These are phyloP conservation scores for Mycena galopus DNA, from an alignment of 768 basidiomycete species.

Conservation along the genomic window DNA sequence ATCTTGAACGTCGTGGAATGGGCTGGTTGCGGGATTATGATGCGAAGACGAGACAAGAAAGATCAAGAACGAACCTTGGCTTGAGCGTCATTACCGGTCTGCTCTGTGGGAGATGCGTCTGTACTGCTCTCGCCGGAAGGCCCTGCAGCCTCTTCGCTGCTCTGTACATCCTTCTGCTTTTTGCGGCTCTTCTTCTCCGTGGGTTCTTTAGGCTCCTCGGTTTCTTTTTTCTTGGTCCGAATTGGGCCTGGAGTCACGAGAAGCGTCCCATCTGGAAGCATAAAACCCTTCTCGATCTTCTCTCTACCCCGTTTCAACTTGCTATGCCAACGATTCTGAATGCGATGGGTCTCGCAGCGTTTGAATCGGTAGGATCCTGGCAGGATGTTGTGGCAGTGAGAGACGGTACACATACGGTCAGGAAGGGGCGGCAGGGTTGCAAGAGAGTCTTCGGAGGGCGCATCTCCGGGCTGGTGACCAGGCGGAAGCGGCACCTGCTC, in stretches of 20 bases:
- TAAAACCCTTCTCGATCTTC: conserved; percentile 57
- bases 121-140: neutral
- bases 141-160: neutral
- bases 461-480: neutral
- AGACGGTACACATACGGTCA: conserved; percentile 68
- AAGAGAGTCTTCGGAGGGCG: conserved; percentile 7
- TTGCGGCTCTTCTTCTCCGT: no score
- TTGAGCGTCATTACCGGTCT: neutral
- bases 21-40: neutral
- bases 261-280: conserved; percentile 38
- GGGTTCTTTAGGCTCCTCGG: conserved; percentile 24
- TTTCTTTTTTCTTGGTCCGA: conserved; percentile 11
- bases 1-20: conserved; percentile 5
- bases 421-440: conserved; percentile 40
- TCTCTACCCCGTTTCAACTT: conserved; percentile 65
- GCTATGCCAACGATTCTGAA: conserved; percentile 68
- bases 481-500: conserved; percentile 44
- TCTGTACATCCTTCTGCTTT: neutral
- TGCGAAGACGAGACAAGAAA: neutral
- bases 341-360: conserved; percentile 67
- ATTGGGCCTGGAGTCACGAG: conserved; percentile 29
- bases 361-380: conserved; percentile 62
- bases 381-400: conserved; percentile 67
- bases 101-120: neutral
- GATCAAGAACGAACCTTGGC: conserved; percentile 25